Base-by-base conservation (phyloP, 768 basidiomycete species). In the Lactarius sp. region DNA sequence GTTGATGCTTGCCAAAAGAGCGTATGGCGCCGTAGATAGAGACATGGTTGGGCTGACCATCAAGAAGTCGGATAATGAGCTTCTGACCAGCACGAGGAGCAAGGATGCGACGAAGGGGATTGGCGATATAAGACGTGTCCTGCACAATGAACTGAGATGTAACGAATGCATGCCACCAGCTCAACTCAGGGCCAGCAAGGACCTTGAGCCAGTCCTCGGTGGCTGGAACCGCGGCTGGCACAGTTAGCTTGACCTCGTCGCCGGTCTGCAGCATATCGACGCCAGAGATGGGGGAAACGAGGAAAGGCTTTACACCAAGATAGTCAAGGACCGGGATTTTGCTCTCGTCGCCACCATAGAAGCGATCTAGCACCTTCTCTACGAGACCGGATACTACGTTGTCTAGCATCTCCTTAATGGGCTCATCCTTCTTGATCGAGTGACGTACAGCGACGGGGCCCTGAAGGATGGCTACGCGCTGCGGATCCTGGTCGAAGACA, bases 401-500 rank as follows among this genome's bases (percentile, higher is more conserved):
- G 57, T 92, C 94, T 55, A 99, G 83, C 59, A 99, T 79, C 36
- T 96, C 90, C 69, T 88, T 90, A 74, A 98, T 88, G 7, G 97
- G 94, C 75, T 96, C 93, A 70, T 99, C 94, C 75, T 94, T 96
- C 71, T 85, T 78, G 47, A 79, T 85, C 9, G 92, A 86, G 75
- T 93, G 86, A 75, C 91, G 94, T 65, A 85, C 93, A 1, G 97
- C 94, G 55, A 99, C 89, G 14, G 97, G 97, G 22, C 97, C 97
- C 76, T 97, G 94, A 57, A 99, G 84, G 69, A 99, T 96, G 72
- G 94, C 96, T 33, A 98, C 95, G 66, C 97, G 89, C 75, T 99
- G 92, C 31, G 96, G 96, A 75, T 98, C 97, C 77, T 96, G 94
- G 76, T 98, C 97, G 71, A 98, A 97, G 47, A 99, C 94, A 14